Evolutionary conservation across 495 filamentous ascomycete species (phyloP), one percentile per base, ranked within the genome.

Genomic region (Achaetomiella virescens): DNA sequence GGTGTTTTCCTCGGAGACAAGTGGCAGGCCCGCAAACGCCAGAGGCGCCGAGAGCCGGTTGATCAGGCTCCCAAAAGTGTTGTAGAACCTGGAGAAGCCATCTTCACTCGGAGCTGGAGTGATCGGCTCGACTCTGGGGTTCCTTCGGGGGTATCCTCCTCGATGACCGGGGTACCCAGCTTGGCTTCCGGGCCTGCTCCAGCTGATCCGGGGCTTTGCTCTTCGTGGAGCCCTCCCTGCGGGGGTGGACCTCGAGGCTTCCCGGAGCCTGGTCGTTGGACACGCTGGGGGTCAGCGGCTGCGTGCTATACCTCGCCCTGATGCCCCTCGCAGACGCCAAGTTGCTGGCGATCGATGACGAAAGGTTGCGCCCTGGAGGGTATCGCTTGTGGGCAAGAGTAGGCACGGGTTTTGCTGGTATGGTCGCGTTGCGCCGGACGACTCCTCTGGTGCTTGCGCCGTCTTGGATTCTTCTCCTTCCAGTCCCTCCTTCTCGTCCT

Each of bases 331-430:
- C 91, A 2, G 89, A 90, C 0, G 91, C 91, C 8, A 97, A 74
- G 61, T 96, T 95, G 65, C 84, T 96, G 35, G 90, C 92, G 52
- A 96, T 95, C 3, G 91, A 95, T 0, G 91, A 91, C 6, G 84
- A 80, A 31, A 85, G 70, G 50, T 90, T 89, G 42, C 85, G 82
- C 62, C 78, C 49, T 66, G 80, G 27, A 4, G 27, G 61, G 76
- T 73, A 75, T 48, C 73, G 61, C 60, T 76, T 65, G 67, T 74
- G 66, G 66, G 75, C 61, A 8, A 76, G 65, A 27, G 66, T 75
- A 54, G 77, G 78, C 38, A 74, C 73, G 41, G 77, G 73, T 46
- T 70, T 76, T 20, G 58, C 69, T 62, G 54, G 11, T 9, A 4
- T 3, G 54, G 55, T 64, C 55, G 63, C 70, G 59, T 69, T 64